phyloP scores from a whole-genome alignment of 352 stramenopile species.

The Pythium monospermum region DNA sequence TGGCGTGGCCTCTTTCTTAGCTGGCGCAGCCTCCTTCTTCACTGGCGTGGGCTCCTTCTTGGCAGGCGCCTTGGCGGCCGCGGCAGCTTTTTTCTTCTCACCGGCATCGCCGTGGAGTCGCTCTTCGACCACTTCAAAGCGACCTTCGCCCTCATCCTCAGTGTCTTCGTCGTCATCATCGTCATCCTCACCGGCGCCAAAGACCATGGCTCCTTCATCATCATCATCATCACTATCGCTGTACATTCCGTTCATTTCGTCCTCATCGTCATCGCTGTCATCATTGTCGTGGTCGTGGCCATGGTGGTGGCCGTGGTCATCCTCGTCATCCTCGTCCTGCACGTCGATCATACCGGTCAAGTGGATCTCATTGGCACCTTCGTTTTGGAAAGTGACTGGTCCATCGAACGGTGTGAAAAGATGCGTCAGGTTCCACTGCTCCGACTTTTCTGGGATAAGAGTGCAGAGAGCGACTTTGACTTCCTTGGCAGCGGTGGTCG shows the following conservation, averaged over 20 bases:
- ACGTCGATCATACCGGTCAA: conserved; percentile 79
- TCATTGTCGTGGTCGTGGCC: conserved; percentile 30
- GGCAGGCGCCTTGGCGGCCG: conserved; percentile 22
- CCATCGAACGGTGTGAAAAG: conserved; percentile 76
- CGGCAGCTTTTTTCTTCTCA: conserved; percentile 31
- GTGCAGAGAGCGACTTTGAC: conserved; percentile 73
- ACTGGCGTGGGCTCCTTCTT: conserved; percentile 17
- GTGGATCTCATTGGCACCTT: conserved; percentile 75
- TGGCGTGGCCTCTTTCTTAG: conserved; percentile 26
- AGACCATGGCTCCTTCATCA: conserved; percentile 67
- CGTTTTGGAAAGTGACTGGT: conserved; percentile 58
- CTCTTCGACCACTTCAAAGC: conserved; percentile 80
- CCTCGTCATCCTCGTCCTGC: conserved; percentile 65
- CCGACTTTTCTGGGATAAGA: conserved; percentile 44
- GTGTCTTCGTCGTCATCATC: conserved; percentile 34
- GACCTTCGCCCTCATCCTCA: conserved; percentile 37
- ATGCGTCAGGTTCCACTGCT: conserved; percentile 78
- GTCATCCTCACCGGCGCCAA: conserved; percentile 32
- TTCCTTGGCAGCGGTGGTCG: conserved; percentile 63
- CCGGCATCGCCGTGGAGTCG: conserved; percentile 42
- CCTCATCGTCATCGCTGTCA: conserved; percentile 33
- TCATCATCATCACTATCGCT: conserved; percentile 27
- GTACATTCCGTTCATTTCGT: conserved; percentile 21
- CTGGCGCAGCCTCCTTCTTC: conserved; percentile 14
- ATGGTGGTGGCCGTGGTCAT: conserved; percentile 40